phyloP scores from a whole-genome alignment of 192 early-diverging fungal genomes.

The Lobosporangium transversale region DNA sequence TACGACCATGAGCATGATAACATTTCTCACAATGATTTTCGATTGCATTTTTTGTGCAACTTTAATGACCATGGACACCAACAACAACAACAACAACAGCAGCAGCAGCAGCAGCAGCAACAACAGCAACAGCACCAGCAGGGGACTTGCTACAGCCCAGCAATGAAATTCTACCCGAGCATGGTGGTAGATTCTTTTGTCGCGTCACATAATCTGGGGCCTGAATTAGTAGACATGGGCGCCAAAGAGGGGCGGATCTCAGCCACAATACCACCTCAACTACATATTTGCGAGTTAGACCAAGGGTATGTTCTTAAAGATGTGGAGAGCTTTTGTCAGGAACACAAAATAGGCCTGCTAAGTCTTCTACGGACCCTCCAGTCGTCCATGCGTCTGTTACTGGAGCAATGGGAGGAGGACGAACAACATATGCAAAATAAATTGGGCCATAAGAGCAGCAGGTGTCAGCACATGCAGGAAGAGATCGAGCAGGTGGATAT shows the following conservation, averaged over 20 bases:
- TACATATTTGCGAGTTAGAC: slow-evolving; percentile 13
- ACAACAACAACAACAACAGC: neutral
- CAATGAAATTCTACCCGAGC: no score
- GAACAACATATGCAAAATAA: no score
- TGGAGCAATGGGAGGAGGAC: neutral
- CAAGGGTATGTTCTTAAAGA: slow-evolving; percentile 11
- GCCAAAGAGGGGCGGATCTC: no score
- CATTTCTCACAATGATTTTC: slow-evolving; percentile 6
- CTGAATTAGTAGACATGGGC: no score
- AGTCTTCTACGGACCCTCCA: slow-evolving; percentile 12
- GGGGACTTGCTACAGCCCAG: neutral
- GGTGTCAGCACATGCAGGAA: neutral
- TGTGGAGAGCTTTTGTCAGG: slow-evolving; percentile 8
- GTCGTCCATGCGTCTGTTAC: neutral
- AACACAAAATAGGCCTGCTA: slow-evolving; percentile 18
- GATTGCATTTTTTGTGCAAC: slow-evolving; percentile 34
- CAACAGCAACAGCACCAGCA: neutral
- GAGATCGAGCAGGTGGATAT: neutral
- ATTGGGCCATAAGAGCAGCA: neutral
- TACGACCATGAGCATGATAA: neutral
- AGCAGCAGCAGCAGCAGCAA: neutral
- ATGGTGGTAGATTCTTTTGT: no score
- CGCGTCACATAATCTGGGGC: no score
- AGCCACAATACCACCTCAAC: neutral
- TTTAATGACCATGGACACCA: slow-evolving; percentile 2